Conservation (phyloP, 306 rosid genomes). For the Rubus parviflorus region DNA sequence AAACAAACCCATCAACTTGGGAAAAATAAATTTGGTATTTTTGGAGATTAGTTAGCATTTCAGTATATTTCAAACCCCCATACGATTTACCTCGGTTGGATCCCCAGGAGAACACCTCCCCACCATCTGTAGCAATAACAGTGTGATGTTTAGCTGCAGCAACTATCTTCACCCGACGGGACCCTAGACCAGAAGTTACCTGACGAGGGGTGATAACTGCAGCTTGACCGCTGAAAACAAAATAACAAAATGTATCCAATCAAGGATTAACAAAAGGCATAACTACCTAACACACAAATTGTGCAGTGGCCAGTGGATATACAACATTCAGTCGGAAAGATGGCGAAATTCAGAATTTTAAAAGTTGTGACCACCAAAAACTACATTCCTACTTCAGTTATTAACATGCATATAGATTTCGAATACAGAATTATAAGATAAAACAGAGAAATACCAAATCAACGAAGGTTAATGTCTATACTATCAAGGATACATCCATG, state of each 20-base stretch:
- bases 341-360: background rate
- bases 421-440: background rate
- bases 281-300: background rate
- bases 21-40: background rate
- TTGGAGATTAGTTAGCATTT: background rate
- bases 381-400: background rate
- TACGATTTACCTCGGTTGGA: slow-evolving; percentile 90
- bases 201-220: slow-evolving; percentile 98
- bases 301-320: background rate
- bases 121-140: slow-evolving; percentile 81
- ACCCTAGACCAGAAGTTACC: slow-evolving; percentile 87
- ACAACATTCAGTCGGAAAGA: background rate
- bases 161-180: slow-evolving; percentile 74
- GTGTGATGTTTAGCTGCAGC: slow-evolving; percentile 99
- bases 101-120: slow-evolving; percentile 99
- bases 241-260: slow-evolving; percentile 35
- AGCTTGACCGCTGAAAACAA: slow-evolving; percentile 91
- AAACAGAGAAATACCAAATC: background rate
- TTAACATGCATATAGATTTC: too few species aligned
- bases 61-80: background rate
- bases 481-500: background rate
- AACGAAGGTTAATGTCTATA: background rate
- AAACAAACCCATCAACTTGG: background rate
- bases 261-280: slow-evolving; percentile 18
- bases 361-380: background rate